These are phyloP conservation scores for Zopfia rhizophila DNA, from an alignment of 2,329 filamentous ascomycete species.

Conservation along the genomic window DNA sequence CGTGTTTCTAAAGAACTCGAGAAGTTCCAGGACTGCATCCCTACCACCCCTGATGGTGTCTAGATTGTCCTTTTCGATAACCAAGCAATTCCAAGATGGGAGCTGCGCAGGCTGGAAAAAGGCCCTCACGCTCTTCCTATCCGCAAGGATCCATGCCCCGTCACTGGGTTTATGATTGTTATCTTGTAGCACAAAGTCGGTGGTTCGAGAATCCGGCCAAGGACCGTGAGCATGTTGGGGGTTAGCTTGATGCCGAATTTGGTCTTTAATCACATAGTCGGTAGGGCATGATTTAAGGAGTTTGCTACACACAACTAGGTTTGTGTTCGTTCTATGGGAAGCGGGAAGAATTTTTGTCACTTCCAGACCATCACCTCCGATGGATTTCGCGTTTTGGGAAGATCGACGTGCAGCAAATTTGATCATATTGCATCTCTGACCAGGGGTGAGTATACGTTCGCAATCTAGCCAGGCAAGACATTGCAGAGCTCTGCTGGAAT, in stretches of 20 bases:
- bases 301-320: conserved; percentile 16
- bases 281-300: no score
- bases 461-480: conserved; percentile 43
- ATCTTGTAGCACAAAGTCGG: conserved; percentile 70
- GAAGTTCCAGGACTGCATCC: conserved; percentile 9
- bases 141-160: conserved; percentile 77
- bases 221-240: conserved; percentile 74
- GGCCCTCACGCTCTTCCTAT: conserved; percentile 27
- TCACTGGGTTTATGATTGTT: conserved; percentile 44
- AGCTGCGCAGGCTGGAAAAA: conserved; percentile 36
- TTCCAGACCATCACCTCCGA: conserved; percentile 35
- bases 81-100: conserved; percentile 37
- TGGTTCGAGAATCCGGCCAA: conserved; percentile 72
- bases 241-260: conserved; percentile 73
- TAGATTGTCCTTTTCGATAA: conserved; percentile 37
- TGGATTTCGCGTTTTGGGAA: conserved; percentile 41
- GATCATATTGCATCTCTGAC: conserved; percentile 41
- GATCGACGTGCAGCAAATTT: conserved; percentile 39
- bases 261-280: conserved; percentile 6
- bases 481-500: conserved; percentile 46
- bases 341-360: conserved; percentile 38
- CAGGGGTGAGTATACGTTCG: conserved; percentile 31
- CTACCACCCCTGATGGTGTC: conserved; percentile 33
- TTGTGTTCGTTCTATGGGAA: conserved; percentile 30
- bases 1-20: conserved; percentile 28